Evolutionary conservation across 768 basidiomycete genomes (phyloP), one percentile per base, ranked within the genome.

Genomic region (Symmetrospora coprosmae): DNA sequence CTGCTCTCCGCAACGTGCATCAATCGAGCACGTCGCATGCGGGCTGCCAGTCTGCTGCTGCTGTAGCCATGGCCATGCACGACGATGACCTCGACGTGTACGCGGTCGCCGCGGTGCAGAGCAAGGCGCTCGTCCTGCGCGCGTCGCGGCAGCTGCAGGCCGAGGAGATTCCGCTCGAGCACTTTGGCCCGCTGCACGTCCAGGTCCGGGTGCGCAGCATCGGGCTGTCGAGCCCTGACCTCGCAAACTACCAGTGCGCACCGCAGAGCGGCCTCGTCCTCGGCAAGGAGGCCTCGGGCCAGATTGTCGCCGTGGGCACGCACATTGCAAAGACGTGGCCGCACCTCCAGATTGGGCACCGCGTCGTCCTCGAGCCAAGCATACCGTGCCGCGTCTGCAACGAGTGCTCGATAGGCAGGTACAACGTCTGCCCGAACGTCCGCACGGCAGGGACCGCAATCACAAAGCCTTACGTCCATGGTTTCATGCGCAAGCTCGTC

Each of bases 361-460:
- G 38, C 16, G 37, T 55, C 34, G 39, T 41, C 35, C 34, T 55
- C 14, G 52, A 55, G 25, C 52, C 52, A 23, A 39, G 52, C 38
- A 11, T 55, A 3, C 52, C 52, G 27, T 55, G 52, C 19, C 52
- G 52, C 19, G 3, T 55, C 6, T 55, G 52, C 40, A 33, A 55
- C 17, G 35, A 55, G 27, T 55, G 52, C 23, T 19, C 35, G 17
- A 17, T 17, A 5, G 52, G 52, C 14, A 39, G 30, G 23, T 55
- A 55, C 37, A 55, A 55, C 25, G 52, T 55, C 6, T 55, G 52
- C 19, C 34, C 30, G 11, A 55, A 39, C 25, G 30, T 55, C 33
- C 34, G 52, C 17, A 46, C 25, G 8, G 52, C 52, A 13, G 39
- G 33, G 9, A 23, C 5, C 21, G 49, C 49, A 6, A 38, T n/a